Evolutionary conservation across 805 yeast genomes (phyloP), one percentile per base, ranked within the genome.

Genomic region (Metschnikowia proteae): DNA sequence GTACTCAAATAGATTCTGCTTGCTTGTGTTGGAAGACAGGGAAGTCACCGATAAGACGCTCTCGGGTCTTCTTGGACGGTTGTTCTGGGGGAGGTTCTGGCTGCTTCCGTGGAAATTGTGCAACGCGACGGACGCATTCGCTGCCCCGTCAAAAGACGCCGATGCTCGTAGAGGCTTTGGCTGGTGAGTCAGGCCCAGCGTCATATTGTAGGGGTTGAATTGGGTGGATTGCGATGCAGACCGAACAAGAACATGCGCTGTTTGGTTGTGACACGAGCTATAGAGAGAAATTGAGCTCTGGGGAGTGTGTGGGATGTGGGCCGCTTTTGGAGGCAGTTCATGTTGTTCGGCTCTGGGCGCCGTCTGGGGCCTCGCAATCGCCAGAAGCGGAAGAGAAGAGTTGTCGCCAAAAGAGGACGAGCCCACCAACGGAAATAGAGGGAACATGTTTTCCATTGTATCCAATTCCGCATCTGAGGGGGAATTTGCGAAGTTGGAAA

Each of bases 341-440:
- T 31, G 36, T 31, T 23, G 11, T 25, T 40, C 43, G 13, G 25
- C 22, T 23, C 23, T 32, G 28, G 30, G 8, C 5, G 35, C 22
- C 26, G 36, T 25, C 34, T 43, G 39, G 22, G 74, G 71, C n/a
- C 28, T 38, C 8, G 39, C 8, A 5, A 67, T 47, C 13, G 62
- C 59, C 63, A 65, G 67, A 40, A 71, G 58, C 5, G 75, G 75
- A 42, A 65, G 61, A 34, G 67, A 59, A 40, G 63, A 63, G 51
- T 62, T 66, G 34, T 64, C 60, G 30, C 71, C 73, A 49, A 73
- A 71, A 32, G 71, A 65, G 38, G 59, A 55, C 37, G 60, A 57
- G 6, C 76, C 78, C 13, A 73, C 70, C 47, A 73, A 59, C 3
- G 78, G 76, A 42, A 72, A 72, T 23, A 73, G 62, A 3, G 78